phyloP scores from a whole-genome alignment of 1,284 basidiomycete genomes.

The Anthracocystis panici-leucophaei region DNA sequence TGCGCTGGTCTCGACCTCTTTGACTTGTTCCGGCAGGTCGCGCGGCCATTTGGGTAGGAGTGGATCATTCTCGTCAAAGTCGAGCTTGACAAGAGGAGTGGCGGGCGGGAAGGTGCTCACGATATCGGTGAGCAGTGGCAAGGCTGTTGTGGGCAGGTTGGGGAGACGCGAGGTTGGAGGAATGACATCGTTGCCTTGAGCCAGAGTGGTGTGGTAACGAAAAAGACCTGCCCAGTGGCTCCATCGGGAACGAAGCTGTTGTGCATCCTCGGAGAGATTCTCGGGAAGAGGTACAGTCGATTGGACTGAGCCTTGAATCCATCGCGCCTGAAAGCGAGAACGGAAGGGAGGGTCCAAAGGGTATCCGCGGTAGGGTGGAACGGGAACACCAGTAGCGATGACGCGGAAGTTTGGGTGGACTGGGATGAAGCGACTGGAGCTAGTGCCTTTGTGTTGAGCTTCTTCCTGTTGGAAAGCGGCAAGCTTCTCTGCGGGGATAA shows the following conservation, averaged over 20 bases:
- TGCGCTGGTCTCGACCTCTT: slow-evolving; percentile 38
- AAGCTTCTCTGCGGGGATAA: slow-evolving; percentile 69
- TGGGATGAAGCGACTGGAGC: slow-evolving; percentile 61
- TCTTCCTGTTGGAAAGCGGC: slow-evolving; percentile 48
- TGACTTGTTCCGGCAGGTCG: slow-evolving; percentile 20
- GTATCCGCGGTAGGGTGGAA: slow-evolving; percentile 70
- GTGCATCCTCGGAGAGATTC: slow-evolving; percentile 25
- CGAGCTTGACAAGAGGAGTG: slow-evolving; percentile 25
- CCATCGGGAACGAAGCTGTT: slow-evolving; percentile 57
- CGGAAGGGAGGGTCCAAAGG: slow-evolving; percentile 71
- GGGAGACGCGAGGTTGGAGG: slow-evolving; percentile 63
- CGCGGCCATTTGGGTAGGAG: slow-evolving; percentile 43
- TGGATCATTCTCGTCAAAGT: slow-evolving; percentile 35
- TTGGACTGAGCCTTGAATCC: slow-evolving; percentile 66
- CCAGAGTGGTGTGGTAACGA: slow-evolving; percentile 56
- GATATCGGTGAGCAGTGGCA: slow-evolving; percentile 61
- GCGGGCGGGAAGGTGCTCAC: slow-evolving; percentile 59
- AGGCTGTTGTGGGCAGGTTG: slow-evolving; percentile 61
- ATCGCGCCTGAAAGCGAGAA: slow-evolving; percentile 69
- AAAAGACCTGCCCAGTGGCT: slow-evolving; percentile 57
- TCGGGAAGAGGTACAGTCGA: slow-evolving; percentile 39
- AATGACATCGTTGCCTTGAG: slow-evolving; percentile 57
- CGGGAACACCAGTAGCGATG: slow-evolving; percentile 68
- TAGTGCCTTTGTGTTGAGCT: slow-evolving; percentile 13
- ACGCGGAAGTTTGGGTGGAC: slow-evolving; percentile 70